phyloP scores from a whole-genome alignment of 2,329 filamentous ascomycete genomes.

The Stachybotrys chartarum region DNA sequence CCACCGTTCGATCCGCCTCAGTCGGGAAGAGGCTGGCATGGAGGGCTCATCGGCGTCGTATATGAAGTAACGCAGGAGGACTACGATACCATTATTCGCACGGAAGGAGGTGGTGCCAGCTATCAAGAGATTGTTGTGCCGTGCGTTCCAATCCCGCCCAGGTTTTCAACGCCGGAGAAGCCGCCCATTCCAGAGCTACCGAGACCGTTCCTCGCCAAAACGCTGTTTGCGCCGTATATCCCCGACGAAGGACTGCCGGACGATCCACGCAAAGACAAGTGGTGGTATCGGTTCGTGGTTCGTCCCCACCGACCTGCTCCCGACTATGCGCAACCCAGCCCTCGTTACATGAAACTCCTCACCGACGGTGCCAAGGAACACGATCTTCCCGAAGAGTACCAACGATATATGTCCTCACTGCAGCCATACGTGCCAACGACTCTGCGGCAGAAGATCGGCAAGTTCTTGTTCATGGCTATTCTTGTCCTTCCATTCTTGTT shows the following conservation, averaged over 20 bases:
- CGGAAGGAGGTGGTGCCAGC: slow-evolving; percentile 79
- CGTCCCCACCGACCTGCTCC: slow-evolving; percentile 52
- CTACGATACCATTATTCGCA: slow-evolving; percentile 79
- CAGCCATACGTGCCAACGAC: slow-evolving; percentile 66
- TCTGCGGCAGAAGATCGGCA: slow-evolving; percentile 58
- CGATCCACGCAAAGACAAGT: slow-evolving; percentile 27
- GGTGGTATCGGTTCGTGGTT: slow-evolving; percentile 38
- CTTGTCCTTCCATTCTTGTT: slow-evolving; percentile 42
- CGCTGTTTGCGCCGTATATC: slow-evolving; percentile 63
- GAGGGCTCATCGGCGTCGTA: slow-evolving; percentile 83
- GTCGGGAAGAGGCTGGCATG: slow-evolving; percentile 52
- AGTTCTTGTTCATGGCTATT: slow-evolving; percentile 45
- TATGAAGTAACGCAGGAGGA: slow-evolving; percentile 86
- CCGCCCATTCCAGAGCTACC: slow-evolving; percentile 48
- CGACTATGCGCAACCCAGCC: slow-evolving; percentile 73
- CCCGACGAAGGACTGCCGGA: slow-evolving; percentile 24
- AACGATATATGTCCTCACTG: slow-evolving; percentile 61
- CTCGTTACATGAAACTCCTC: slow-evolving; percentile 77
- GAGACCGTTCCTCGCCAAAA: slow-evolving; percentile 72
- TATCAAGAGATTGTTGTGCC: slow-evolving; percentile 79
- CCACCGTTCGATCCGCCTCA: slow-evolving; percentile 13
- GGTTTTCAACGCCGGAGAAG: slow-evolving; percentile 53
- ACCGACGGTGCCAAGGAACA: slow-evolving; percentile 73
- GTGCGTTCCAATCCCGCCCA: slow-evolving; percentile 61
- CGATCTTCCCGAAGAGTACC: slow-evolving; percentile 71